These are phyloP conservation scores for Debaryomyces subglobosus DNA, from an alignment of 1,139 yeast genomes.

Conservation along the genomic window DNA sequence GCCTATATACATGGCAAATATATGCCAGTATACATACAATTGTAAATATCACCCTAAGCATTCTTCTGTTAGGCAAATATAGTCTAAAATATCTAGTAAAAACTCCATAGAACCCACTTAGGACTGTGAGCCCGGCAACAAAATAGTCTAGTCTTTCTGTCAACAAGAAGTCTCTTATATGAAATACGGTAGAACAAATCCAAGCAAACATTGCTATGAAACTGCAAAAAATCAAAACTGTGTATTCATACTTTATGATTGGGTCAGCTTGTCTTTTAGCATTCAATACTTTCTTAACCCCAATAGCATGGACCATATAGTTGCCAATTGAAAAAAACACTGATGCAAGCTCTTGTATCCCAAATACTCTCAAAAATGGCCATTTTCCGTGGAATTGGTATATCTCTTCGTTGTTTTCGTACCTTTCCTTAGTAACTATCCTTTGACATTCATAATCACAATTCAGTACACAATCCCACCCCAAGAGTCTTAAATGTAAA, in stretches of 20 bases:
- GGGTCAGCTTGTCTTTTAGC: conserved; percentile 17
- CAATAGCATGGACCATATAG: conserved; percentile 71
- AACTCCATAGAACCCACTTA: conserved; percentile 75
- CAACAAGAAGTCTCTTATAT: conserved; percentile 73
- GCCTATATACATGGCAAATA: conserved; percentile 62
- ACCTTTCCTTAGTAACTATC: conserved; percentile 60
- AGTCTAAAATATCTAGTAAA: conserved; percentile 59
- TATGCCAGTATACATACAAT: conserved; percentile 53
- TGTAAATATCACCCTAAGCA: conserved; percentile 37
- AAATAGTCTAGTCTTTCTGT: conserved; percentile 91
- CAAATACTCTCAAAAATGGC: conserved; percentile 80
- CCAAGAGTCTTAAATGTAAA: conserved; percentile 46
- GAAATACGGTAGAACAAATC: conserved; percentile 84
- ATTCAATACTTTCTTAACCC: conserved; percentile 44
- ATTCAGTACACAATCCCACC: conserved; percentile 81
- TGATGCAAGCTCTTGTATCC: conserved; percentile 86
- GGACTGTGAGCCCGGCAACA: conserved; percentile 87
- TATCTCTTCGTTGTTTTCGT: conserved; percentile 46
- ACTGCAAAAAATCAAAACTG: conserved; percentile 39
- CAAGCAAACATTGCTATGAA: conserved; percentile 82
- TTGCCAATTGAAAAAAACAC: conserved; percentile 80
- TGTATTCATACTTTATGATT: conserved; percentile 28
- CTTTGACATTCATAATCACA: conserved; percentile 95
- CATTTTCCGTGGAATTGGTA: conserved; percentile 96
- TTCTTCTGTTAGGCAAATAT: conserved; percentile 41